These are phyloP conservation scores for Penicillium sclerotiorum DNA, from an alignment of 2,329 filamentous ascomycete genomes.

Conservation along the genomic window DNA sequence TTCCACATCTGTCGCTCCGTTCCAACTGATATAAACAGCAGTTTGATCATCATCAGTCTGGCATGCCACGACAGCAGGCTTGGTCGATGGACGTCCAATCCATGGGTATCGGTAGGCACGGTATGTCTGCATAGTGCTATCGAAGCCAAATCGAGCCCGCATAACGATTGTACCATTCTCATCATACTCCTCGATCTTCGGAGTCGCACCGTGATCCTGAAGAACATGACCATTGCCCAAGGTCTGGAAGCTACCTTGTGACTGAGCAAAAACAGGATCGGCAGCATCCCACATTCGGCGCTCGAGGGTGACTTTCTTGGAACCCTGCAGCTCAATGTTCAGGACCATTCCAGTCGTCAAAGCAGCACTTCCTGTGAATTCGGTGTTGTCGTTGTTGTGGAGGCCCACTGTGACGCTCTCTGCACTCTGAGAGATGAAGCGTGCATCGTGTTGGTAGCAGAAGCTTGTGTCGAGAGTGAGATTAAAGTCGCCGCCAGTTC, in stretches of 20 bases:
- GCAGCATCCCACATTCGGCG: constrained; percentile 23
- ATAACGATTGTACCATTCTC: constrained; percentile 30
- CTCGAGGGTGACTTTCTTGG: constrained; percentile 18
- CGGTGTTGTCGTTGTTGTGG: constrained; percentile 33
- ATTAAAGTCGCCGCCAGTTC: constrained; percentile 28
- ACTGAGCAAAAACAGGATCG: constrained; percentile 25
- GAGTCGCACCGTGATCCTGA: constrained; percentile 35
- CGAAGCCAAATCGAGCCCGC: constrained; percentile 33
- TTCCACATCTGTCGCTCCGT: constrained; percentile 39
- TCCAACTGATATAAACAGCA: constrained; percentile 43
- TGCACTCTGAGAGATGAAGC: constrained; percentile 31
- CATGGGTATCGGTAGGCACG: constrained; percentile 30
- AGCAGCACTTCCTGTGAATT: constrained; percentile 32
- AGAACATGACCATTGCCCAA: constrained; percentile 29
- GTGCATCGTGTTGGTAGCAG: constrained; percentile 36
- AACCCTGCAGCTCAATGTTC: constrained; percentile 21
- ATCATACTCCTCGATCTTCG: constrained; percentile 36
- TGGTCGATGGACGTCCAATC: constrained; percentile 20
- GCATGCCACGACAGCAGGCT: constrained; percentile 23
- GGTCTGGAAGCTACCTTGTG: constrained; percentile 30
- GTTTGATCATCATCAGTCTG: constrained; percentile 9
- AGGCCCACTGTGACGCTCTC: constrained; percentile 30
- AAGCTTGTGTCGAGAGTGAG: constrained; percentile 22
- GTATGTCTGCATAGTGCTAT: constrained; percentile 31
- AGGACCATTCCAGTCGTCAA: constrained; percentile 27